These are phyloP conservation scores for Pelargonium cotyledonis DNA, from an alignment of 441 rosid species.

Conservation along the genomic window DNA sequence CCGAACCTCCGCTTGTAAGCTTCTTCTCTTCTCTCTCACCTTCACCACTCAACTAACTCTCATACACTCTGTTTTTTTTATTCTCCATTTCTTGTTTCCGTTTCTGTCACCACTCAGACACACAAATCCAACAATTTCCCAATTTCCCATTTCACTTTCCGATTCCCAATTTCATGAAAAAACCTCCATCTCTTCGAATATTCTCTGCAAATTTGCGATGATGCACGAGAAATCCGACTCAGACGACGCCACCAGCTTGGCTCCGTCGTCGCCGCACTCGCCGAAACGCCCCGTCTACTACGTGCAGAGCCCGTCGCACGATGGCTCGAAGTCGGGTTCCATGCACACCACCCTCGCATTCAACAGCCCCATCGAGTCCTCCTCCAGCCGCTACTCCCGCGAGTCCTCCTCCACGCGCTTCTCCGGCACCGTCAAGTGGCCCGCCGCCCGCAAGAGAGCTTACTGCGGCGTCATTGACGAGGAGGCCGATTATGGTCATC, in stretches of 20 bases:
- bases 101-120: too few relatives aligned
- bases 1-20: too few relatives aligned
- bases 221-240: conserved; percentile 52
- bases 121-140: too few relatives aligned
- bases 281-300: conserved; percentile 25
- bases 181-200: too few relatives aligned
- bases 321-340: conserved; percentile 51
- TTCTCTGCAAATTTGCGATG: too few relatives aligned
- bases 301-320: conserved; percentile 79
- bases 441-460: conserved; percentile 40
- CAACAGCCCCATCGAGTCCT: conserved; percentile 34
- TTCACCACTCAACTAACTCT: too few relatives aligned
- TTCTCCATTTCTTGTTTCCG: too few relatives aligned
- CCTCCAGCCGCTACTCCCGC: conserved; percentile 39
- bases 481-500: conserved; percentile 34
- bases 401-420: conserved; percentile 40
- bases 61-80: too few relatives aligned
- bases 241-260: conserved; percentile 54
- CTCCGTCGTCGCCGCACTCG: conserved; percentile 60
- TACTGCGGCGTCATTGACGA: conserved; percentile 34
- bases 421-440: conserved; percentile 23
- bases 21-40: too few relatives aligned
- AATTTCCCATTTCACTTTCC: too few relatives aligned
- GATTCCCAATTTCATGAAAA: too few relatives aligned
- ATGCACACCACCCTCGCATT: conserved; percentile 32